Evolutionary conservation across 176 grass and related monocot species (phyloP), one percentile per base, ranked within the genome.

Genomic region (Triticum timopheevii): DNA sequence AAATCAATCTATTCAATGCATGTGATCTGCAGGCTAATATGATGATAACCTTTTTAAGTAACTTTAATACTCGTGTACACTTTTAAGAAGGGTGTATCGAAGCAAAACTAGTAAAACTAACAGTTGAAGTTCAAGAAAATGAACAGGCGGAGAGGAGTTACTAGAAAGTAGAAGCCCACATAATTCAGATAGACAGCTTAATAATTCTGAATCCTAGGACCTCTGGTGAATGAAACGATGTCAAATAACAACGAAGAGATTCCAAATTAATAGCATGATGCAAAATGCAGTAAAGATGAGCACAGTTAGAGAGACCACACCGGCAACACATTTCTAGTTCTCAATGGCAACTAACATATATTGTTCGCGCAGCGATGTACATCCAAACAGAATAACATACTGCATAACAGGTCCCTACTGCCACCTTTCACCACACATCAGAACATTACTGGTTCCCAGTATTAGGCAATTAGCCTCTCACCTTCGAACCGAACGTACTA

Each of bases 321-420:
- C 20, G 63, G 16, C 24, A 76, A 36, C 62, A 52, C 12, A 56
- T 61, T 59, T n/a, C 17, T 33, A 65, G 90, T 88, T 81, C 70
- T 81, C 76, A 70, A 44, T 16, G 52, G 38, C 72, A 77, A 27
- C 90, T 65, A 65, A 64, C 31, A 85, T 56, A 82, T 70, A 64
- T 67, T 75, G 77, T 91, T 54, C 35, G 31, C 12, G 36, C 25
- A 49, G 49, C 23, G 33, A 34, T 78, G 28, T 73, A 65, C 84
- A 72, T 73, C 64, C 19, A 86, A 17, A 69, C 13, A 70, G 22
- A 80, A 52, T 70, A 64, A 31, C 76, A 62, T 77, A 69, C 69
- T 52, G 38, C 76, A 81, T 84, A 19, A 27, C 28, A 49, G 44
- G 12, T 80, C 69, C 17, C 25, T 77, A 27, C 49, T 80, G 34